Base-by-base conservation (phyloP, 1,284 basidiomycete species). In the Sporisorium scitamineum region DNA sequence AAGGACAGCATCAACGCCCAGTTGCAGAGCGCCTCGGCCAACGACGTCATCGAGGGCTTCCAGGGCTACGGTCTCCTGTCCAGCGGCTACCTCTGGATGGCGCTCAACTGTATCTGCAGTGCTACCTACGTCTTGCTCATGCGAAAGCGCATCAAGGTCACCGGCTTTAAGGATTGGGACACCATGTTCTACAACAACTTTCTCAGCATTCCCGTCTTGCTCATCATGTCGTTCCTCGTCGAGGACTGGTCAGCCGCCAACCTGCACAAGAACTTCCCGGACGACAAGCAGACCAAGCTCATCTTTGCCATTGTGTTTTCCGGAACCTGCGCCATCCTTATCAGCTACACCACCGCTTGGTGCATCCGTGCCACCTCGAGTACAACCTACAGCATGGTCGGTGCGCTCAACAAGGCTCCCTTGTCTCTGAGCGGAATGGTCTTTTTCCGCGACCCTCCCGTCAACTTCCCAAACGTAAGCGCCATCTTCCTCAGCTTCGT, bases 101-200 rank as follows among this genome's bases (percentile, higher is more conserved):
- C 93, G 63, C 80, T 92, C 67, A 99, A 99, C 86, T 99, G 97
- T 85, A 83, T 93, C 52, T 90, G 92, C 50, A 95, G 94, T 76
- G 97, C 97, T 11, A 91, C 92, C 58, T 99, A 97, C 86, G 96
- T 94, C 47, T 89, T 99, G 60, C 90, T 93, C 58, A 99, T 99
- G 97, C 91, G 97, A 73, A 98, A 97, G 87, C 90, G 93, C 66
- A 99, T 99, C 89, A 99, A 99, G 88, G 86, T 90, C 45, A 98
- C 94, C n/a, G 94, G 94, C 42, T 99, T 99, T 88, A 96, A 95
- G 70, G 96, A 99, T 85, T 97, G 95, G 95, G 97, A 99, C 85
- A 93, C 95, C 27, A 98, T 99, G 96, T 97, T 95, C 87, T 99
- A 98, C 89, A 98, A 97, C 88, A 99, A 99, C 87, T 86, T 98